Evolutionary conservation across 1,284 basidiomycete species (phyloP), one percentile per base, ranked within the genome.

Genomic region (Leccinum variabile): DNA sequence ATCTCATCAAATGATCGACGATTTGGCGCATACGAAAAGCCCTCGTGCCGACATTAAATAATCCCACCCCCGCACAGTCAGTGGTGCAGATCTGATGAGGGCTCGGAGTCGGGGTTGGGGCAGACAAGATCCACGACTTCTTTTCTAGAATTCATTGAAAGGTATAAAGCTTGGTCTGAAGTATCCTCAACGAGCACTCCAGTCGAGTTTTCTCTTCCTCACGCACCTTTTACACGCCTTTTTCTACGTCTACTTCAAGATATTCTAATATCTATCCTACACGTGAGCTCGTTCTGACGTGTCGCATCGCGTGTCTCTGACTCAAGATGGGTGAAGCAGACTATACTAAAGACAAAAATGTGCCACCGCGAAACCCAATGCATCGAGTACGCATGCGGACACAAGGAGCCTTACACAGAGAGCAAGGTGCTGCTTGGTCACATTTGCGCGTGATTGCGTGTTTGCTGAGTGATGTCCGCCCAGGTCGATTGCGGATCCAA

Each of bases 401-500:
- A 77, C 61, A 10, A 33, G 50, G 63, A 74, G 44, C 73, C 72
- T 4, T 57, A 70, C 44, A 70, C 60, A 2, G 73, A 74, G 49
- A 70, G 58, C 62, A 74, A 75, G 72, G 72, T 77, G 33, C 22
- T 37, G 37, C 14, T 10, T 22, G 11, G 30, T 58, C 18, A 41
- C 35, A 18, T 49, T 22, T 44, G 3, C 16, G 16, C 14, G 5
- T 57, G 57, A 65, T 11, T 30, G 64, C 65, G 10, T 53, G 66
- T 63, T 58, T 66, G 63, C 71, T 77, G 62, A 68, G 65, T 30
- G 59, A 64, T 55, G 56, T 28, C 53, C 22, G n/a, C 10, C 33
- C 54, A 81, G 80, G 72, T 80, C 54, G 80, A 82, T 63, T 81
- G 80, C 62, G 65, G 69, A 49, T 72, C 71, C 52, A 59, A 60